A percentile compares a stretch with the other conserved stretches of the same genome.
phyloP scores from a whole-genome alignment of 257 asterid genomes.

The Scutellaria galericulata region DNA sequence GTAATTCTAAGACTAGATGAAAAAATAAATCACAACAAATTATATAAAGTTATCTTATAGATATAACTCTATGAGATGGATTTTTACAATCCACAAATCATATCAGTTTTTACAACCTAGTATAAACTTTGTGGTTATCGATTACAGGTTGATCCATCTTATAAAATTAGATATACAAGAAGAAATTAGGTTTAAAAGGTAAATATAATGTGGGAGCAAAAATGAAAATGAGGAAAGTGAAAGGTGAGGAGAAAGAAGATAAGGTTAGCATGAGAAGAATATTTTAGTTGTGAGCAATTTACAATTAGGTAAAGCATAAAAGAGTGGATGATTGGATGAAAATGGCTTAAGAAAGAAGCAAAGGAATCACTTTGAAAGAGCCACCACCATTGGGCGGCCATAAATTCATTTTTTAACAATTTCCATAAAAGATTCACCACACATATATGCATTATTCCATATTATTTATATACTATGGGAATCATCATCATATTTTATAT shows the following conservation, averaged over 20 bases:
- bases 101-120: too few species aligned
- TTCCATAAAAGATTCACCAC: conserved; percentile 35
- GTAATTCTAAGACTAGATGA: too few species aligned
- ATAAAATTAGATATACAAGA: too few species aligned
- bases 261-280: conserved; percentile 45
- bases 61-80: too few species aligned
- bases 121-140: too few species aligned
- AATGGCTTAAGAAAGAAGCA: conserved; percentile 83
- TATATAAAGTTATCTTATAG: too few species aligned
- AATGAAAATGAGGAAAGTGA: conserved; percentile 33
- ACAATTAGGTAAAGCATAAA: conserved; percentile 52
- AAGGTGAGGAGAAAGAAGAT: conserved; percentile 39
- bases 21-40: too few species aligned
- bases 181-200: background rate
- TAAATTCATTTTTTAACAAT: conserved; percentile 39
- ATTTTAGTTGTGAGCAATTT: conserved; percentile 37
- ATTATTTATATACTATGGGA: conserved; percentile 17
- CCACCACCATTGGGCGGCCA: conserved; percentile 57
- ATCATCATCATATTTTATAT: conserved; percentile 8
- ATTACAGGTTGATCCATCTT: too few species aligned
- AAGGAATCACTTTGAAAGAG: conserved; percentile 55
- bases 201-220: background rate
- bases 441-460: conserved; percentile 20
- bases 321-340: conserved; percentile 58
- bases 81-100: too few species aligned